Base-by-base conservation (phyloP, 495 filamentous ascomycete species). In the Penicillium argentinense region DNA sequence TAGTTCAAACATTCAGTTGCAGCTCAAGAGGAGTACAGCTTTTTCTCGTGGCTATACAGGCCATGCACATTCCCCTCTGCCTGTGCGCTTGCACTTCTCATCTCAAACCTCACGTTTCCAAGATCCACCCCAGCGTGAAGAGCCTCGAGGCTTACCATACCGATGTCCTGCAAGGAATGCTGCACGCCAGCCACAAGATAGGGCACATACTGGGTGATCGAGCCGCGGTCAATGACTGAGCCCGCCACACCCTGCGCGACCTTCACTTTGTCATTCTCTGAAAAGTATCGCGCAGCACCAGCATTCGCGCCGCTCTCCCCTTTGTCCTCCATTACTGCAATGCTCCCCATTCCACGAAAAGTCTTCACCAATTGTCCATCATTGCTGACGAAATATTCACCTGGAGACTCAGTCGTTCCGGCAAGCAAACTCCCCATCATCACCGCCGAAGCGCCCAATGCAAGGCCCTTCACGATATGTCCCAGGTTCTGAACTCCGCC, bases 341-440 rank as follows among this genome's bases (percentile, higher is more conserved):
- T 99, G 60, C 81, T 87, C 53, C 93, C 93, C 93, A 99, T 97
- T 36, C 93, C 93, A 67, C 93, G 83, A 76, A 97, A 99, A 39
- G 93, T 91, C 77, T 99, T 99, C 67, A 97, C 91, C 19, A 99
- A 83, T 78, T 97, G 89, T 21, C 93, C 93, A 65, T 97, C 92
- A 32, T 85, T 82, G 62, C 87, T 90, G 48, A 99, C 88, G 60
- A 93, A 97, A 56, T 96, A 99, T 49, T 95, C 89, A 25, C 93
- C 95, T 16, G 93, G 95, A 8, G 91, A 96, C 71, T 99, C 93
- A 34, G 95, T 96, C 33, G 93, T 97, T 63, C 93, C 93, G 26
- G 95, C 93, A 47, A 99, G 80, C 22, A 97, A 80, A 66, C 93
- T 95, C 48, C 93, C 93, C 93, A 99, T 99, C 93, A 99, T 99